Conservation (phyloP, 1,284 basidiomycete genomes). For the Anthracocystis panici-leucophaei region DNA sequence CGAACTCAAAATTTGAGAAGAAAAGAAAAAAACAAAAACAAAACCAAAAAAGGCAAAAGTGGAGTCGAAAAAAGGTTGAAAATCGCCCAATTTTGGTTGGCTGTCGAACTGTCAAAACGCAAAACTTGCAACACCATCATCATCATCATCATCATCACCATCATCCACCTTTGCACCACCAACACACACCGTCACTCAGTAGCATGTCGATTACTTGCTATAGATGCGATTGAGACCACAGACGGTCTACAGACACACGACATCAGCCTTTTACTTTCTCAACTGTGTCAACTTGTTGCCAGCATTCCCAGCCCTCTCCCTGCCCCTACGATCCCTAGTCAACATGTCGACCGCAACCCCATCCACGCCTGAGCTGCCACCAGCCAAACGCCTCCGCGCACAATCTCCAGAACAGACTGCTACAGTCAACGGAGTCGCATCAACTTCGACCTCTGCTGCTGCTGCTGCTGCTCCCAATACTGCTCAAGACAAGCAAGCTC, state of each 20-base stretch:
- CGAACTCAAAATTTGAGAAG: slow-evolving; percentile 1
- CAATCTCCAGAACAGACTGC: slow-evolving; percentile 23
- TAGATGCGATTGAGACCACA: slow-evolving; percentile 32
- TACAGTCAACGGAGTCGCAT: background rate
- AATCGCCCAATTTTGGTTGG: slow-evolving; percentile 22
- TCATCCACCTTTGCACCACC: background rate
- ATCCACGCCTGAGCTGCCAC: slow-evolving; percentile 34
- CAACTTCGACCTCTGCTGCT: slow-evolving; percentile 18
- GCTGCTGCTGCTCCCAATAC: slow-evolving; percentile 11
- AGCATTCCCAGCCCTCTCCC: background rate
- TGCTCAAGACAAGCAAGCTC: slow-evolving; percentile 36
- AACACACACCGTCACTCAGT: background rate
- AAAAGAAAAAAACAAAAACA: slow-evolving; percentile 2
- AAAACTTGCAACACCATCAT: background rate
- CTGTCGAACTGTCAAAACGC: slow-evolving; percentile 3
- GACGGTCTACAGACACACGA: background rate
- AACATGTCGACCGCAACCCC: slow-evolving; percentile 23
- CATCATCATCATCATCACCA: slow-evolving; percentile 1
- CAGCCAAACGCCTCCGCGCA: slow-evolving; percentile 41
- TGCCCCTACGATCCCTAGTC: background rate
- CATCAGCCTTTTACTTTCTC: background rate
- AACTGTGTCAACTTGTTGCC: background rate
- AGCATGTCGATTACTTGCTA: slow-evolving; percentile 12
- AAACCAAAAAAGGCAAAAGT: slow-evolving; percentile 6
- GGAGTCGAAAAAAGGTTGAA: slow-evolving; percentile 18